Conservation (phyloP, 1,284 basidiomycete species). For the Coniferiporia weirii region DNA sequence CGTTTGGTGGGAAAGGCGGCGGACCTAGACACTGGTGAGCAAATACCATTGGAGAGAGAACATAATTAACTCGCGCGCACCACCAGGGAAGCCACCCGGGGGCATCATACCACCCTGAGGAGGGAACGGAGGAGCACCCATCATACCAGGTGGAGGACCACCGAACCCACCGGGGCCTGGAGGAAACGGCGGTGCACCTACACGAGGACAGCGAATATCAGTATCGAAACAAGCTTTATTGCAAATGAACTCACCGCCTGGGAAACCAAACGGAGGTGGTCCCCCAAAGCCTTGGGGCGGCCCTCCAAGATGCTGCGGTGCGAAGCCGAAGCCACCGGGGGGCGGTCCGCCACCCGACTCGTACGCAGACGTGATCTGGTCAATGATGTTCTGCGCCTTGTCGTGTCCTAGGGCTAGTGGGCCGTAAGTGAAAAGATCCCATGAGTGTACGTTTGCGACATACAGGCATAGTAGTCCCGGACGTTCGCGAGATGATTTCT, state of each 20-base stretch:
- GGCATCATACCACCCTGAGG: conserved; percentile 28
- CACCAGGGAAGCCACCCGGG: conserved; percentile 36
- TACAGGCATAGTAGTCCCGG: conserved; percentile 94
- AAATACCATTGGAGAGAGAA: background rate
- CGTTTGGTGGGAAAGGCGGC: conserved; percentile 55
- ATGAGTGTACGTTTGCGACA: conserved; percentile 25
- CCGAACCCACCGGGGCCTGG: conserved; percentile 42
- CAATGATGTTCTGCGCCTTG: conserved; percentile 93
- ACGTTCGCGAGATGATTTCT: conserved; percentile 96
- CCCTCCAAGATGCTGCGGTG: conserved; percentile 59
- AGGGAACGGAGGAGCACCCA: conserved; percentile 19
- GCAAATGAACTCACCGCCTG: conserved; percentile 22
- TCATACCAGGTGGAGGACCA: conserved; percentile 28
- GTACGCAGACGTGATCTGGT: conserved; percentile 91
- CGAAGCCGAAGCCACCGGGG: conserved; percentile 77
- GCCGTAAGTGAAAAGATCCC: conserved; percentile 17
- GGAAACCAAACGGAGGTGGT: conserved; percentile 36
- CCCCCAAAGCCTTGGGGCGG: conserved; percentile 37
- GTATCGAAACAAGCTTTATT: background rate
- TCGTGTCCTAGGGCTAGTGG: conserved; percentile 83
- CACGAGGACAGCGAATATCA: conserved; percentile 13
- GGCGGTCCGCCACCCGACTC: conserved; percentile 82
- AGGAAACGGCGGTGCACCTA: conserved; percentile 50
- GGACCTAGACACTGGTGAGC: conserved; percentile 30
- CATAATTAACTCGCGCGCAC: conserved; percentile 26